Evolutionary conservation across 805 yeast species (phyloP).

Genomic region (Yarrowia sp.): DNA sequence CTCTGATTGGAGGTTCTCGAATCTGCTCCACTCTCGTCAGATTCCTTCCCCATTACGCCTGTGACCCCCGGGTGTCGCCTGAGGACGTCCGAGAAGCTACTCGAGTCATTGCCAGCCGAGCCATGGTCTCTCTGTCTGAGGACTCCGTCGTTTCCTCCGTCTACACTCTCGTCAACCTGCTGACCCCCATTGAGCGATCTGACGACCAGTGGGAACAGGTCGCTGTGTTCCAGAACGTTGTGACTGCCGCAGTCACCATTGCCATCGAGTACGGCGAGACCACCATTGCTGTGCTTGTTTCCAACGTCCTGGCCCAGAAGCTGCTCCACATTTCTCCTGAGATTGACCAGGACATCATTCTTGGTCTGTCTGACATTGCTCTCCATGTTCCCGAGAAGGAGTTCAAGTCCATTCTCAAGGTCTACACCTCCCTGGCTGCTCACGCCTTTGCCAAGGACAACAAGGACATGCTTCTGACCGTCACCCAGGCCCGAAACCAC

Average conservation of each 20-base stretch:
- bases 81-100: slow-evolving; percentile 62
- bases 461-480: slow-evolving; percentile 45
- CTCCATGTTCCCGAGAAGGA: slow-evolving; percentile 69
- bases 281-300: slow-evolving; percentile 75
- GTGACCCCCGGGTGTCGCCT: slow-evolving; percentile 58
- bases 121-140: slow-evolving; percentile 72
- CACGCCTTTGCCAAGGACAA: slow-evolving; percentile 57
- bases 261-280: slow-evolving; percentile 71
- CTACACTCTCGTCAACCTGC: slow-evolving; percentile 78
- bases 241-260: slow-evolving; percentile 70
- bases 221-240: slow-evolving; percentile 65
- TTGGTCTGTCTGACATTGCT: slow-evolving; percentile 69
- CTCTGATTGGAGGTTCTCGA: slow-evolving; percentile 56
- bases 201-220: slow-evolving; percentile 41
- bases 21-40: slow-evolving; percentile 49
- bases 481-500: slow-evolving; percentile 39
- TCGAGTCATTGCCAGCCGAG: slow-evolving; percentile 62
- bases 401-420: slow-evolving; percentile 65
- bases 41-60: slow-evolving; percentile 55
- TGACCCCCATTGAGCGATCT: slow-evolving; percentile 54
- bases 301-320: slow-evolving; percentile 84
- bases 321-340: slow-evolving; percentile 55
- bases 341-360: slow-evolving; percentile 64
- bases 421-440: slow-evolving; percentile 51
- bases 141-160: slow-evolving; percentile 84